These are phyloP conservation scores for Dactylellina haptotyla DNA, from an alignment of 2,329 filamentous ascomycete genomes.

Conservation along the genomic window DNA sequence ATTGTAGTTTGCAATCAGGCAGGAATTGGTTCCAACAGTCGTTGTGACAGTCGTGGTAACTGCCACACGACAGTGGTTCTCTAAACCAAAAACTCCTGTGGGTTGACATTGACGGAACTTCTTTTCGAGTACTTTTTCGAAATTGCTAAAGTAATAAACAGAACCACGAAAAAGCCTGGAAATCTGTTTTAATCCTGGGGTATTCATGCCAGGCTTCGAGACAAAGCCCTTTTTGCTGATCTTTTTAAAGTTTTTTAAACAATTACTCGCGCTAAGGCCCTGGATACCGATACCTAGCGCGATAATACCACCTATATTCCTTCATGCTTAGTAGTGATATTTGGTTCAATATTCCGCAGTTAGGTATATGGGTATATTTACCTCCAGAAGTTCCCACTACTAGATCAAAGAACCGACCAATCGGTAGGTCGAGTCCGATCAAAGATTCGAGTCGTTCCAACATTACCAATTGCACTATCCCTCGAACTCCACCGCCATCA, in stretches of 20 bases:
- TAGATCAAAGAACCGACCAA: slow-evolving; percentile 23
- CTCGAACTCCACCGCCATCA: slow-evolving; percentile 21
- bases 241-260: neutral
- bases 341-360: neutral
- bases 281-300: slow-evolving; percentile 5
- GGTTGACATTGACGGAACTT: neutral
- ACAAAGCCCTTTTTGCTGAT: neutral
- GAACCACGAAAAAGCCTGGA: neutral
- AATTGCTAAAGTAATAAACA: neutral
- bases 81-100: neutral
- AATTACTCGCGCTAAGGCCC: neutral
- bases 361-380: neutral
- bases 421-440: slow-evolving; percentile 15
- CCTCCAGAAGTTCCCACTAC: slow-evolving; percentile 7
- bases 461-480: slow-evolving; percentile 4
- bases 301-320: slow-evolving; percentile 7
- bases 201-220: neutral
- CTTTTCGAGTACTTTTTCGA: neutral
- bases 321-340: neutral
- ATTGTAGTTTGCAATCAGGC: slow-evolving; percentile 21
- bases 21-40: neutral
- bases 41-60: slow-evolving; percentile 7
- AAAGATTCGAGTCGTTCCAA: neutral
- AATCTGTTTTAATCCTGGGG: neutral
- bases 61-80: slow-evolving; percentile 14